These are phyloP conservation scores for Botryosphaeria dothidea DNA, from an alignment of 2,329 filamentous ascomycete genomes.

Conservation along the genomic window DNA sequence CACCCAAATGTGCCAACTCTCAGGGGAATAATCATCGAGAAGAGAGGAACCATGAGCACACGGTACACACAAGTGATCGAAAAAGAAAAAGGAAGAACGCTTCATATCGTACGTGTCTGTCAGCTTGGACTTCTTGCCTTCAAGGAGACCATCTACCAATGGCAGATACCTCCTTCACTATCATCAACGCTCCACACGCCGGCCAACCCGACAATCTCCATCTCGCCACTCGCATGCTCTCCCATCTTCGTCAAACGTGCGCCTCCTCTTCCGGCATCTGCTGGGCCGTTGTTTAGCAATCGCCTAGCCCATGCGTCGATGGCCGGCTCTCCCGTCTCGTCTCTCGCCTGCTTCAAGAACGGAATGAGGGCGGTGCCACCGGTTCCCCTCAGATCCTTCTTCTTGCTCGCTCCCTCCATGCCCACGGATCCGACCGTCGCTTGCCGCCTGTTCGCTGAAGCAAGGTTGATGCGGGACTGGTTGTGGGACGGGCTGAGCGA, in stretches of 20 bases:
- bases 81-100: no score
- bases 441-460: constrained; percentile 46
- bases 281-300: constrained; percentile 56
- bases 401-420: constrained; percentile 5
- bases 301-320: constrained; percentile 67
- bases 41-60: no score
- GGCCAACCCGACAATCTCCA: constrained; percentile 70
- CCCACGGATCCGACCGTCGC: constrained; percentile 24
- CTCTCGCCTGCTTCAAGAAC: constrained; percentile 92
- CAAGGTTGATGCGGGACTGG: constrained; percentile 58
- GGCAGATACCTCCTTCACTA: constrained; percentile 64
- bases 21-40: no score
- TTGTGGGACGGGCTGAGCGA: constrained; percentile 48
- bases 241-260: constrained; percentile 54
- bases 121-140: no score
- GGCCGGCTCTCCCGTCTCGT: constrained; percentile 92
- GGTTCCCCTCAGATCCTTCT: constrained; percentile 73
- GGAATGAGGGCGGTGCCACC: constrained; percentile 93
- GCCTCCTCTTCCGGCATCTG: constrained; percentile 41
- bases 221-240: constrained; percentile 55
- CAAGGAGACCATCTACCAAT: constrained; percentile 43
- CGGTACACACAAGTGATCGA: no score
- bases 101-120: no score
- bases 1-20: no score
- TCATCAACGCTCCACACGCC: constrained; percentile 90